These are phyloP conservation scores for Pleomassaria siparia DNA, from an alignment of 2,329 filamentous ascomycete species.

Conservation along the genomic window DNA sequence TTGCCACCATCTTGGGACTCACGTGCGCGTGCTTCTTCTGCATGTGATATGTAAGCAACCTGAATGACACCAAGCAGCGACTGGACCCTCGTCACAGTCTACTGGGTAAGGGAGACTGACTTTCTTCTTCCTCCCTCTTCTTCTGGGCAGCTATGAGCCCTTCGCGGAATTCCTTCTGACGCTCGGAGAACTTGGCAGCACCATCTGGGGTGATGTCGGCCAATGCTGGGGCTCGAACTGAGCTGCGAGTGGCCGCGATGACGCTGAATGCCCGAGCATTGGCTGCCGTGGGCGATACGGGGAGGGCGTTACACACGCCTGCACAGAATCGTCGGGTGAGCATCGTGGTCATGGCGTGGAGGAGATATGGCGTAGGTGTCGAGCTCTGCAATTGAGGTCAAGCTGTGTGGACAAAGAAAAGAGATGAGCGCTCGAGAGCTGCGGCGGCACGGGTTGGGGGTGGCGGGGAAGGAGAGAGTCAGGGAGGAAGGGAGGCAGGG, in stretches of 20 bases:
- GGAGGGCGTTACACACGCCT: slow-evolving; percentile 25
- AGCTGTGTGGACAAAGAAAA: slow-evolving; percentile 11
- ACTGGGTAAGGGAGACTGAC: slow-evolving; percentile 60
- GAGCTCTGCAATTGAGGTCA: slow-evolving; percentile 15
- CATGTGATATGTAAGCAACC: slow-evolving; percentile 57
- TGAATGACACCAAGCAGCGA: slow-evolving; percentile 50
- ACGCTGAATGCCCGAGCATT: slow-evolving; percentile 33
- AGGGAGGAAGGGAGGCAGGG: background rate
- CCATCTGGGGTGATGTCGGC: slow-evolving; percentile 78
- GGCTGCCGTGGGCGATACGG: slow-evolving; percentile 16
- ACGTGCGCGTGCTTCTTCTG: slow-evolving; percentile 58
- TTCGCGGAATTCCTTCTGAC: slow-evolving; percentile 85
- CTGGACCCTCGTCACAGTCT: slow-evolving; percentile 30
- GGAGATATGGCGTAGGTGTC: background rate
- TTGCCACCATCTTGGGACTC: slow-evolving; percentile 60
- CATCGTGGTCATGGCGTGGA: slow-evolving; percentile 23
- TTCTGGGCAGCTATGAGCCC: slow-evolving; percentile 74
- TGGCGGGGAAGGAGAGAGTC: no score
- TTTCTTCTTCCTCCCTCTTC: slow-evolving; percentile 78
- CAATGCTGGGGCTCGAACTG: slow-evolving; percentile 63
- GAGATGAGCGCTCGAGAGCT: background rate
- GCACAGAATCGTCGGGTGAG: slow-evolving; percentile 33
- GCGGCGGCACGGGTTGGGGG: no score
- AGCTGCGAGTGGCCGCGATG: slow-evolving; percentile 25
- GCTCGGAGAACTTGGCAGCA: slow-evolving; percentile 74